Percentiles rank a stretch among this genome's conserved stretches.
phyloP scores from a whole-genome alignment of 2,329 filamentous ascomycete genomes.

The Dactylellina leptospora region DNA sequence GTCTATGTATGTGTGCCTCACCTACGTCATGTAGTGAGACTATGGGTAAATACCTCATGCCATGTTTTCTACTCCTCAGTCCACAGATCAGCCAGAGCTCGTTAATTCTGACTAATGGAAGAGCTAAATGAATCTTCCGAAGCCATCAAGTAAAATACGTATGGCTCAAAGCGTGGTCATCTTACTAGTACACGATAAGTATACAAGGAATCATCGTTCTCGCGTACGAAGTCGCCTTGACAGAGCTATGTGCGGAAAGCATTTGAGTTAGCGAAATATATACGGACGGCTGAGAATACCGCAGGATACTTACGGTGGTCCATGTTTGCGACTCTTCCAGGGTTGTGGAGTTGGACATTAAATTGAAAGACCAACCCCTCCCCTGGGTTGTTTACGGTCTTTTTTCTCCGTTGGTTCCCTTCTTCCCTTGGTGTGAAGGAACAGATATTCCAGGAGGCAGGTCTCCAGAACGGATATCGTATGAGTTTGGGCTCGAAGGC shows the following conservation, averaged over 20 bases:
- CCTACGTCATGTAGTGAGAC: conserved; percentile 41
- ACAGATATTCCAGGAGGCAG: neutral
- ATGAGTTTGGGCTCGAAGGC: neutral
- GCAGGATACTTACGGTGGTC: conserved; percentile 36
- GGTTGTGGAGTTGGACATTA: conserved; percentile 30
- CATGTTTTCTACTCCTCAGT: conserved; percentile 58
- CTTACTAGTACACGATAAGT: conserved; percentile 53
- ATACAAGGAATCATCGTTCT: conserved; percentile 37
- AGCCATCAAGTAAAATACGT: conserved; percentile 29
- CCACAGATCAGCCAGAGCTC: conserved; percentile 42
- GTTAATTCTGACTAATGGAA: conserved; percentile 24
- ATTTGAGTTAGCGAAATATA: neutral
- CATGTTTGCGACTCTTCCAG: conserved; percentile 39
- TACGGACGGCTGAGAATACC: neutral
- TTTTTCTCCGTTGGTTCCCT: too few relatives aligned
- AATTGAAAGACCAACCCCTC: conserved; percentile 28
- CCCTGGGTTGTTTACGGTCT: conserved; percentile 6
- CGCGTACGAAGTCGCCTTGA: conserved; percentile 45
- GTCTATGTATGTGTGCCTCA: conserved; percentile 33
- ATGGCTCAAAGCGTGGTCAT: conserved; percentile 23
- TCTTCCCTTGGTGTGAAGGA: neutral
- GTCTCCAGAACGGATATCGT: too few relatives aligned
- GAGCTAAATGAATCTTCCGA: conserved; percentile 7
- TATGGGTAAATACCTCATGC: conserved; percentile 55
- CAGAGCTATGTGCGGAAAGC: conserved; percentile 25